Base-by-base conservation (phyloP, 2,329 filamentous ascomycete species). In the Neofusicoccum sp. region DNA sequence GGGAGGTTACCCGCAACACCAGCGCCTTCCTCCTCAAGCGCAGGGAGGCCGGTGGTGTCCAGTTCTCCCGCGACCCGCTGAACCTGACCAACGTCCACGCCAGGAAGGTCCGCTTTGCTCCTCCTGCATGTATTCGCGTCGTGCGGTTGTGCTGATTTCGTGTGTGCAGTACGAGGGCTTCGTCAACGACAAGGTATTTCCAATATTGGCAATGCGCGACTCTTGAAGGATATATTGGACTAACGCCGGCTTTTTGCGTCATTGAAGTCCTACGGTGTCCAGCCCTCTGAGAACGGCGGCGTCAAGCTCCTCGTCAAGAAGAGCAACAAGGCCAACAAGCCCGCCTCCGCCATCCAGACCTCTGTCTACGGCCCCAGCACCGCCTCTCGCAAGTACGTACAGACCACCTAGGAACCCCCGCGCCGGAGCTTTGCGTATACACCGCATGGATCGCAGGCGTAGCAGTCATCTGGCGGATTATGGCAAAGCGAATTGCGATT, bases 21-120 rank as follows among this genome's bases (percentile, higher is more conserved):
- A 96, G 96, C 83, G 82, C 91, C 77, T 96, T 84, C 86, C 88
- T 96, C 77, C 90, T 93, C 78, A 96, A 96, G 89, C 89, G 91
- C 82, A 88, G 86, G 76, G 80, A 81, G 72, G 84, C 83, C 73
- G 92, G 90, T 75, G 89, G 90, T 78, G 83, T 89, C 71, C 89
- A 90, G 81, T 92, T 99, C 86, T 98, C 93, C 71, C 89, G 90
- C 72, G 93, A 98, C 78, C 91, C 93, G 73, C 82, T 97, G 70
- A 99, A 98, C 87, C 81, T 98, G 80, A 84, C 82, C 78, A 98
- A 97, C 89, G 83, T 88, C 81, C 89, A 96, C 84, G 88, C 85
- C 72, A 89, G 91, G 83, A 98, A 96, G 88, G 91, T 95, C 80
- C 67, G 76, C 45, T 44, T 26, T 26, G n/a, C 16, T 49, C 43